Percentiles rank a stretch among this genome's conserved stretches.
Conservation (phyloP, 177 flowering plant genomes). For the Telopea speciosissima region DNA sequence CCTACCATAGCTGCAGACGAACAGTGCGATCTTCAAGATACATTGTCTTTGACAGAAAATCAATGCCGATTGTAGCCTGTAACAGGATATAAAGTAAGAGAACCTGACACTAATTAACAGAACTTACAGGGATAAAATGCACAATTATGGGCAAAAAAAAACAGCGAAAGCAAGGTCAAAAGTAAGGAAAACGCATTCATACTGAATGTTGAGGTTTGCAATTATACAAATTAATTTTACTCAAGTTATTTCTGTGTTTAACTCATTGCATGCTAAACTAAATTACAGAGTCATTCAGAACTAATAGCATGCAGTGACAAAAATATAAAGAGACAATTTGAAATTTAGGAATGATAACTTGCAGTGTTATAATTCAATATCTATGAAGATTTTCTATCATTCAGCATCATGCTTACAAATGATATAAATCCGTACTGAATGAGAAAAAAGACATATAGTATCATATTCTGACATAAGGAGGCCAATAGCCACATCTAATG, state of each 20-base stretch:
- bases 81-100: not conserved
- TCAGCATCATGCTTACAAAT: too few relatives aligned
- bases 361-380: not conserved
- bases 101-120: not conserved
- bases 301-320: too few relatives aligned
- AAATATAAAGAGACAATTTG: not conserved
- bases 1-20: conserved; percentile 45
- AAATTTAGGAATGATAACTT: not conserved
- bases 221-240: too few relatives aligned
- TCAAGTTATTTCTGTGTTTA: not conserved
- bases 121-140: not conserved
- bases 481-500: too few relatives aligned
- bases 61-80: conserved; percentile 56
- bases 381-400: too few relatives aligned
- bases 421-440: not conserved
- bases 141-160: not conserved
- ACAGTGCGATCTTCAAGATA: conserved; percentile 53
- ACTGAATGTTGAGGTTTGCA: too few relatives aligned
- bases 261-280: too few relatives aligned
- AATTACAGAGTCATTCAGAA: too few relatives aligned
- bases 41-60: conserved; percentile 56
- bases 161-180: not conserved
- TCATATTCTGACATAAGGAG: too few relatives aligned
- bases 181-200: not conserved
- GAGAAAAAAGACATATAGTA: too few relatives aligned